These are phyloP conservation scores for Candida sp. DNA, from an alignment of 1,139 yeast genomes.

Conservation along the genomic window DNA sequence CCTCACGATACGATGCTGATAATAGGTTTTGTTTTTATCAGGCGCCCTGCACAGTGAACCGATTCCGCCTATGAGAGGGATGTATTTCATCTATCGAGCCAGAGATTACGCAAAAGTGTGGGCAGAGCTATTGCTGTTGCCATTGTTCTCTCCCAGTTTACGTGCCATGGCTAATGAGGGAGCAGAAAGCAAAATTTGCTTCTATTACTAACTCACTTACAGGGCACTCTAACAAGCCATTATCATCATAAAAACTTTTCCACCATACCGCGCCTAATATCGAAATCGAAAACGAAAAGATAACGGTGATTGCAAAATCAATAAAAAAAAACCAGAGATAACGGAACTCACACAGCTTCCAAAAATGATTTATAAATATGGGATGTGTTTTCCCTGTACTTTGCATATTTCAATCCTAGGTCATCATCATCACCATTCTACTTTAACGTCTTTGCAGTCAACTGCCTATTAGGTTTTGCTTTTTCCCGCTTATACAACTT, in stretches of 20 bases:
- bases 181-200: neutral
- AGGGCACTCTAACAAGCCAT: neutral
- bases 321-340: neutral
- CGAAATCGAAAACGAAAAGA: neutral
- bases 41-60: neutral
- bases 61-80: slow-evolving; percentile 2
- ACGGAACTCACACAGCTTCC: neutral
- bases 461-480: neutral
- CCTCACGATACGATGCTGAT: neutral
- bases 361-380: neutral
- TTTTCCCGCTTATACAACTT: neutral
- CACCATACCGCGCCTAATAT: neutral
- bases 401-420: neutral
- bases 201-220: neutral
- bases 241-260: neutral
- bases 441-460: neutral
- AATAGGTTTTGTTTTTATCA: neutral
- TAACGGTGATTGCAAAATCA: neutral
- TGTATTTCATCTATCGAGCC: neutral
- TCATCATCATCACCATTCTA: neutral
- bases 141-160: neutral
- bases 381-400: neutral
- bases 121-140: neutral
- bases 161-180: too few relatives aligned
- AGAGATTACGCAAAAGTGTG: neutral